Evolutionary conservation across 2,329 filamentous ascomycete genomes (phyloP), one percentile per base, ranked within the genome.

Genomic region (Trichophyton verrucosum): DNA sequence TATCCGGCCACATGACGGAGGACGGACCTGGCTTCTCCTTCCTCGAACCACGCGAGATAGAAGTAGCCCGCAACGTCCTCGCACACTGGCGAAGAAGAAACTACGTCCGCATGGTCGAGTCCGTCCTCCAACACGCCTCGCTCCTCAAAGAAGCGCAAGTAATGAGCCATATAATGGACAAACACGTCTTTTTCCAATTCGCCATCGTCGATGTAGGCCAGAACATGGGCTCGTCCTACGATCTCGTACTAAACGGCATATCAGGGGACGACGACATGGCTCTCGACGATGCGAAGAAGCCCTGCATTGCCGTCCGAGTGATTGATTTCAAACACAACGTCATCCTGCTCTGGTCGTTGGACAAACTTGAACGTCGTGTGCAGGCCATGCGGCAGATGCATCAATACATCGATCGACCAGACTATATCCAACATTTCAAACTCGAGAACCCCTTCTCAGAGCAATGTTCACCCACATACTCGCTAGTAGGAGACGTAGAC

Each of bases 151-250:
- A 99, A 74, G 94, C 94, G 1, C 94, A 99, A 70, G 86, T 99
- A 63, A 94, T 99, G 89, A 95, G 91, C 76, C 92, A 96, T 67
- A 89, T 95, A 68, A 88, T 99, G 77, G 89, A 94, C 66, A 94
- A 96, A 72, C 85, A 85, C 65, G 88, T 96, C 7, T 86, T 92
- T 20, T 97, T 99, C 72, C 94, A 99, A 72, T 99, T 97, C 71
- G 87, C 89, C 11, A 86, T 96, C 61, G 85, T 97, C 36, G 92
- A 96, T 68, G 79, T 87, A 64, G 94, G 94, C 1, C 91, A 99
- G 69, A 86, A 85, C 22, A 82, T 95, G 66, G 91, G 88, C 67
- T 99, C 94, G 2, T 95, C 91, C 0, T 99, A 99, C 74, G 94
- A 99, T 73, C 87, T 99, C 75, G 91, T 97, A 2, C 80, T 99